A percentile compares a stretch with the other conserved stretches of the same genome.
phyloP scores from a whole-genome alignment of 2,329 filamentous ascomycete species.

The Ophiocordyceps unilateralis region DNA sequence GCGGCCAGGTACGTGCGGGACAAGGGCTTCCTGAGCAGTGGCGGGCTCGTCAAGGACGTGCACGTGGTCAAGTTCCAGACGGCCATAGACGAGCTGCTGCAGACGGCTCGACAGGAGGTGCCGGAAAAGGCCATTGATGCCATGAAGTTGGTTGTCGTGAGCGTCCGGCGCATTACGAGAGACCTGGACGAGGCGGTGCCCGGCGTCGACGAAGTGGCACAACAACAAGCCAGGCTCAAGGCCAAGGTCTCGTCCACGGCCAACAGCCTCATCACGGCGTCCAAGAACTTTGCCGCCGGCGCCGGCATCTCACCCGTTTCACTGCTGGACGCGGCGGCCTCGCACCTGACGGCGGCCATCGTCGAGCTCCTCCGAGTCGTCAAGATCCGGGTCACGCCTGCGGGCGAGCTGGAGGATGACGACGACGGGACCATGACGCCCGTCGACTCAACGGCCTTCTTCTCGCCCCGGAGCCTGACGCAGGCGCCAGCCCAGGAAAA shows the following conservation, averaged over 20 bases:
- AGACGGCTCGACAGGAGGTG: conserved; percentile 55
- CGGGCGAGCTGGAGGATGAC: conserved; percentile 60
- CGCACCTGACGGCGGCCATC: conserved; percentile 70
- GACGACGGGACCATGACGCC: conserved; percentile 51
- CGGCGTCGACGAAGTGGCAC: conserved; percentile 33
- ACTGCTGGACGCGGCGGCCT: conserved; percentile 80
- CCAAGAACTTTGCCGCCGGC: conserved; percentile 75
- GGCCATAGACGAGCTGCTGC: conserved; percentile 77
- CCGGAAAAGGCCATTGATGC: conserved; percentile 61
- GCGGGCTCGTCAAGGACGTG: conserved; percentile 74
- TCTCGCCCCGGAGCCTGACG: conserved; percentile 36
- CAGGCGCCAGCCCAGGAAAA: conserved; percentile 19
- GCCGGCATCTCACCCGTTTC: conserved; percentile 84
- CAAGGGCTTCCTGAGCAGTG: conserved; percentile 48
- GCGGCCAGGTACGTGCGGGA: conserved; percentile 50
- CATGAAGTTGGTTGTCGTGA: conserved; percentile 73
- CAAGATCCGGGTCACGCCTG: conserved; percentile 65
- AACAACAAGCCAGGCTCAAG: conserved; percentile 54
- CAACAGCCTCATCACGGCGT: conserved; percentile 88
- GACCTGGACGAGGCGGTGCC: conserved; percentile 49
- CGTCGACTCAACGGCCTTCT: conserved; percentile 51
- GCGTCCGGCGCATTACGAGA: conserved; percentile 69
- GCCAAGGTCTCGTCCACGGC: conserved; percentile 77
- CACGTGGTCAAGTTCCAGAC: conserved; percentile 93
- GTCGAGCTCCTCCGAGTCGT: conserved; percentile 71